phyloP scores from a whole-genome alignment of 306 rosid genomes.

The Lagenaria siceraria region DNA sequence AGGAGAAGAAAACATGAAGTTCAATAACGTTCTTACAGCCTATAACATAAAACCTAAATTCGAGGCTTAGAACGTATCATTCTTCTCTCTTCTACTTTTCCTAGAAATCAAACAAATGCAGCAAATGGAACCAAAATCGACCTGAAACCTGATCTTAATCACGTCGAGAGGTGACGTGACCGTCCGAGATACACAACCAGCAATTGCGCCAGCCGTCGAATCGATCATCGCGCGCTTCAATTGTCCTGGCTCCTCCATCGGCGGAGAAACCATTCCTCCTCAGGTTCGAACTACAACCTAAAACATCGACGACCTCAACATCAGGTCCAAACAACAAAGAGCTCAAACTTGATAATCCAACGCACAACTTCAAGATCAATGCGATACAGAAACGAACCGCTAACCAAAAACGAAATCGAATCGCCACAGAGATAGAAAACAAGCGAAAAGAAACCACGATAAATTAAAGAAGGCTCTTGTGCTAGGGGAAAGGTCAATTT shows the following conservation, averaged over 20 bases:
- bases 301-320: neutral
- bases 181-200: conserved; percentile 79
- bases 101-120: neutral
- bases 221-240: conserved; percentile 53
- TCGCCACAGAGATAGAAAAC: neutral
- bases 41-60: neutral
- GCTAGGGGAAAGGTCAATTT: neutral
- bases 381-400: neutral
- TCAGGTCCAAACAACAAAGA: neutral
- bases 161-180: conserved; percentile 94
- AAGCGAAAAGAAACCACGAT: neutral
- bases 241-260: conserved; percentile 61
- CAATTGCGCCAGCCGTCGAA: conserved; percentile 66
- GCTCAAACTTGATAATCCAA: conserved; percentile 1
- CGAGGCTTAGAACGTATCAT: neutral
- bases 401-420: neutral
- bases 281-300: conserved; percentile 19
- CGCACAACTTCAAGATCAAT: neutral
- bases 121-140: conserved; percentile 3
- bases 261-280: conserved; percentile 20
- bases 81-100: neutral
- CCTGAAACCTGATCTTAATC: conserved; percentile 96
- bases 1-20: neutral
- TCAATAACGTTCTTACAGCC: neutral
- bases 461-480: neutral